These are phyloP conservation scores for Phytophthora sansomeana DNA, from an alignment of 352 stramenopile genomes.

Conservation along the genomic window DNA sequence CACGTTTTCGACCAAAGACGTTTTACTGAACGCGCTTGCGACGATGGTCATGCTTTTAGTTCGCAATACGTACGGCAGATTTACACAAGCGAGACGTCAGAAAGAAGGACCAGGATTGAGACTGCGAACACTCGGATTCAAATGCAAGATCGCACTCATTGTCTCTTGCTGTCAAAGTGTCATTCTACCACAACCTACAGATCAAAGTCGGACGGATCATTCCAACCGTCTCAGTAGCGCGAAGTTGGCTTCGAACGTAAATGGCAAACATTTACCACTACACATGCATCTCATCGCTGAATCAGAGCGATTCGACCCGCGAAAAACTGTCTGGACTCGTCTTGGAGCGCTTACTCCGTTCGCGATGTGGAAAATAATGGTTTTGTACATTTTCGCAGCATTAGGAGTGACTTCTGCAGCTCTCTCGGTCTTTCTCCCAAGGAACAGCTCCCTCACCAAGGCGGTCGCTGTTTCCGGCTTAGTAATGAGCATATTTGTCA, in stretches of 20 bases:
- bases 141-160: constrained; percentile 1
- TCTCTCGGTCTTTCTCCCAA: constrained; percentile 11
- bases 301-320: not conserved
- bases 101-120: not conserved
- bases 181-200: too few species aligned
- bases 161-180: too few species aligned
- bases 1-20: constrained; percentile 13
- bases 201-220: not conserved
- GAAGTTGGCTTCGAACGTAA: too few species aligned
- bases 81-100: not conserved
- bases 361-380: not conserved
- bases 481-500: not conserved
- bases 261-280: not conserved
- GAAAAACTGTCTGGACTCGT: constrained; percentile 15
- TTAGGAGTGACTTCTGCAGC: not conserved
- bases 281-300: constrained; percentile 16
- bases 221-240: too few species aligned
- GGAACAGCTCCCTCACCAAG: not conserved
- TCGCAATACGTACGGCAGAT: constrained; percentile 12
- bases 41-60: constrained; percentile 11
- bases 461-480: not conserved
- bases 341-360: constrained; percentile 5
- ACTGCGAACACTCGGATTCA: constrained; percentile 3
- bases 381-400: constrained; percentile 6
- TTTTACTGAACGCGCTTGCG: constrained; percentile 11